Evolutionary conservation across 1,284 basidiomycete species (phyloP), one percentile per base, ranked within the genome.

Genomic region (Moesziomyces antarcticus): DNA sequence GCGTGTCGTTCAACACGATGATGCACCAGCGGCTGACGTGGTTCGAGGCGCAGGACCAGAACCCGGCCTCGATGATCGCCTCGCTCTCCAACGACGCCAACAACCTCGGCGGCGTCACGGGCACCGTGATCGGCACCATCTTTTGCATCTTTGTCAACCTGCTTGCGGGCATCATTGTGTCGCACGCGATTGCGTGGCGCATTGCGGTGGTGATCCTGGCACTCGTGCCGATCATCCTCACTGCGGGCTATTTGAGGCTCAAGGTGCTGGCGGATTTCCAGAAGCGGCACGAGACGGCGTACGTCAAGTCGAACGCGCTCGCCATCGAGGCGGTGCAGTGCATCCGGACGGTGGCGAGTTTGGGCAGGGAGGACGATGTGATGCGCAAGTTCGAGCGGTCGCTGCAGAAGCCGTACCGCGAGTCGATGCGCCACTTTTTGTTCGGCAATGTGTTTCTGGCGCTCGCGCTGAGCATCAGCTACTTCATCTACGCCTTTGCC

Each of bases 401-500:
- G 11, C 49, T 80, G 5, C 59, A 65, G 22, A 56, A 56, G 40
- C 77, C 79, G n/a, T 80, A 80, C 47, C 54, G 53, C n/a, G 79
- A 78, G 33, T 46, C 54, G 20, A 52, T 72, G 56, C 67, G 77
- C 2, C 73, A 80, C 22, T 72, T 77, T 41, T 22, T 78, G 8
- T 60, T 72, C 14, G 79, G 77, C 40, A 78, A 80, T 42, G 52
- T 77, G 14, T 79, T 70, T 18, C 43, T 80, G 41, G 79, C 79
- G 1, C 43, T 75, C 7, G 73, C 79, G 27, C 55, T 80, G 43
- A 80, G 78, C 47, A 73, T 80, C 43, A 76, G 73, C 21, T 80
- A 80, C 67, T 80, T 80, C 56, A 73, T 80, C 49, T 77, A 80
- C 44, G 77, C 73, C 10, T 80, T 79, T 50, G 79, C 79, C 30